These are phyloP conservation scores for Calonectria henricotiae DNA, from an alignment of 2,329 filamentous ascomycete species.

Conservation along the genomic window DNA sequence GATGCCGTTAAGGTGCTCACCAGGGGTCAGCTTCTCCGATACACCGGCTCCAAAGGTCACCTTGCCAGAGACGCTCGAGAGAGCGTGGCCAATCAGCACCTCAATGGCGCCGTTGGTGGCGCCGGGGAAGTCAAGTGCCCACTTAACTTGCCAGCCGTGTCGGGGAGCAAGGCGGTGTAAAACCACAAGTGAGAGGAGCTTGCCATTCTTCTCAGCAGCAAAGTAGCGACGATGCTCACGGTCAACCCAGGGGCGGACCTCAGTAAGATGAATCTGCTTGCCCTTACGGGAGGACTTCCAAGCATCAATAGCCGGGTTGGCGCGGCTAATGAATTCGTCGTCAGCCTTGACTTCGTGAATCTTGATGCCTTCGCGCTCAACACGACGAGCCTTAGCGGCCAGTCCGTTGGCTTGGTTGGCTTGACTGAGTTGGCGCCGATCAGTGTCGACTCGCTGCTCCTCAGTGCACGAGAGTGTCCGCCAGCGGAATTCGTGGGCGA, in stretches of 20 bases:
- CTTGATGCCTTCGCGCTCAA: constrained; percentile 88
- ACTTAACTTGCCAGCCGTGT: constrained; percentile 95
- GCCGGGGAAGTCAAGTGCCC: constrained; percentile 92
- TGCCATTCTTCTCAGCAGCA: constrained; percentile 82
- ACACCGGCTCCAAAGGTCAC: constrained; percentile 94
- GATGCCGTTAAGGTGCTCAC: constrained; percentile 85
- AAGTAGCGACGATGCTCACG: constrained; percentile 88
- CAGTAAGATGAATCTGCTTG: constrained; percentile 89
- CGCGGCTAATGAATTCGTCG: constrained; percentile 78
- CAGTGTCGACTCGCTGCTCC: constrained; percentile 89
- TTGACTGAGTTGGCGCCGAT: constrained; percentile 73
- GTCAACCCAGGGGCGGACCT: constrained; percentile 92
- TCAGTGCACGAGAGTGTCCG: constrained; percentile 90
- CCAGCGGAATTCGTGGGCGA: constrained; percentile 88
- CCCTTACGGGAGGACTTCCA: constrained; percentile 89
- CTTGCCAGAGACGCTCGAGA: constrained; percentile 67
- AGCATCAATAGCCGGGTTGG: constrained; percentile 81
- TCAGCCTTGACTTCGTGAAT: constrained; percentile 81
- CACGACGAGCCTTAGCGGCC: constrained; percentile 83
- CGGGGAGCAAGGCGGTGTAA: constrained; percentile 85
- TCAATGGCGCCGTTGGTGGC: constrained; percentile 92
- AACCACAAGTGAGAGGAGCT: constrained; percentile 84
- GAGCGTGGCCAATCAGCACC: constrained; percentile 81
- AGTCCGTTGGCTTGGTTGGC: constrained; percentile 61
- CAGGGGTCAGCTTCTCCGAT: constrained; percentile 80